phyloP scores from a whole-genome alignment of 768 basidiomycete genomes.

The Saitozyma podzolica region DNA sequence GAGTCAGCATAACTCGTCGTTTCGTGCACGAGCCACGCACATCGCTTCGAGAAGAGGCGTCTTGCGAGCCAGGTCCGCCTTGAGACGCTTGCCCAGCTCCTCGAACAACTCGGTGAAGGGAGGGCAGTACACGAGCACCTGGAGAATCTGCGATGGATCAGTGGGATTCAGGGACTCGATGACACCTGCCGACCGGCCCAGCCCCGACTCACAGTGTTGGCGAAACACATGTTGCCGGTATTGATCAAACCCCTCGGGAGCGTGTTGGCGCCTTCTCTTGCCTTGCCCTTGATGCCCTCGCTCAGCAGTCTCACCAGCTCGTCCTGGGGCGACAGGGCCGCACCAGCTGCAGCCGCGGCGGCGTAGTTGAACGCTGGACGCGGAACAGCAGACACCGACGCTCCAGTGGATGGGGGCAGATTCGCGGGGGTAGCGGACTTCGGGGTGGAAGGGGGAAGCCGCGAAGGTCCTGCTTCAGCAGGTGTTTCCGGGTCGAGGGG shows the following conservation, averaged over 20 bases:
- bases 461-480: neutral
- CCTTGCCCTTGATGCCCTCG: slow-evolving; percentile 37
- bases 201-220: slow-evolving; percentile 65
- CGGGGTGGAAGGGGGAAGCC: too few relatives aligned
- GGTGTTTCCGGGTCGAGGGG: neutral
- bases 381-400: slow-evolving; percentile 7
- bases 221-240: slow-evolving; percentile 96
- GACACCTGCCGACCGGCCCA: neutral
- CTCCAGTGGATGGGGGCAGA: slow-evolving; percentile 7
- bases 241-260: slow-evolving; percentile 75
- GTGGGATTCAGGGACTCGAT: neutral
- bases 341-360: slow-evolving; percentile 37
- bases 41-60: slow-evolving; percentile 56
- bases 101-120: slow-evolving; percentile 78
- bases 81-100: slow-evolving; percentile 65
- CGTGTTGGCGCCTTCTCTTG: slow-evolving; percentile 15
- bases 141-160: slow-evolving; percentile 60
- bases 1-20: slow-evolving; percentile 55
- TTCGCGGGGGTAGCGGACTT: too few relatives aligned
- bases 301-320: slow-evolving; percentile 37
- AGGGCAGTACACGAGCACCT: slow-evolving; percentile 83
- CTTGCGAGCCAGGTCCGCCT: slow-evolving; percentile 53
- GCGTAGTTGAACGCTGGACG: slow-evolving; percentile 39
- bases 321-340: slow-evolving; percentile 34
- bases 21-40: slow-evolving; percentile 40